phyloP scores from a whole-genome alignment of 805 yeast genomes.

The Kockiozyma suomiensis region DNA sequence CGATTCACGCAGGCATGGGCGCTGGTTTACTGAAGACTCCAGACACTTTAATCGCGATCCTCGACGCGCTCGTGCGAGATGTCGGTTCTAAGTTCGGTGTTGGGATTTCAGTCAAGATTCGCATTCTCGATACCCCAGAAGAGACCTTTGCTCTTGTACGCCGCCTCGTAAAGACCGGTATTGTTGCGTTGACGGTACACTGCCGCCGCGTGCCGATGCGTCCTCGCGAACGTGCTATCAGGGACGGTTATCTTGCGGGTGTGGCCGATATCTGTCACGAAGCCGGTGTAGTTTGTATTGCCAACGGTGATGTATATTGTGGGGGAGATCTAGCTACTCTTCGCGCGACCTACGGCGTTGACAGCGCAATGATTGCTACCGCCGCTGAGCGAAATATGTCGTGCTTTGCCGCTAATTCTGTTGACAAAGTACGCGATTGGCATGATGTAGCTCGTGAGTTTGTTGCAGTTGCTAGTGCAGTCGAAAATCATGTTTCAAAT shows the following conservation, averaged over 20 bases:
- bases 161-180: constrained; percentile 72
- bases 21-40: constrained; percentile 88
- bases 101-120: constrained; percentile 88
- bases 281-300: constrained; percentile 68
- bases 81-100: constrained; percentile 78
- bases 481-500: constrained; percentile 68
- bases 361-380: constrained; percentile 92
- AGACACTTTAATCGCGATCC: constrained; percentile 69
- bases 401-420: constrained; percentile 51
- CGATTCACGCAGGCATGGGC: constrained; percentile 96
- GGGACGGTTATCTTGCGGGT: constrained; percentile 61
- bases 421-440: constrained; percentile 51
- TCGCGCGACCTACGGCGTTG: constrained; percentile 55
- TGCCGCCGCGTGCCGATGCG: constrained; percentile 91
- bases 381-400: constrained; percentile 87
- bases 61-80: constrained; percentile 66
- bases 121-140: constrained; percentile 67
- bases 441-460: constrained; percentile 58
- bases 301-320: constrained; percentile 75
- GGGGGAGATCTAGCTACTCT: constrained; percentile 57
- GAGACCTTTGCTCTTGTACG: constrained; percentile 63
- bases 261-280: constrained; percentile 64
- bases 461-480: constrained; percentile 53
- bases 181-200: constrained; percentile 82
- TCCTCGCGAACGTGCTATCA: constrained; percentile 72